These are phyloP conservation scores for Calonectria henricotiae DNA, from an alignment of 2,329 filamentous ascomycete species.

Conservation along the genomic window DNA sequence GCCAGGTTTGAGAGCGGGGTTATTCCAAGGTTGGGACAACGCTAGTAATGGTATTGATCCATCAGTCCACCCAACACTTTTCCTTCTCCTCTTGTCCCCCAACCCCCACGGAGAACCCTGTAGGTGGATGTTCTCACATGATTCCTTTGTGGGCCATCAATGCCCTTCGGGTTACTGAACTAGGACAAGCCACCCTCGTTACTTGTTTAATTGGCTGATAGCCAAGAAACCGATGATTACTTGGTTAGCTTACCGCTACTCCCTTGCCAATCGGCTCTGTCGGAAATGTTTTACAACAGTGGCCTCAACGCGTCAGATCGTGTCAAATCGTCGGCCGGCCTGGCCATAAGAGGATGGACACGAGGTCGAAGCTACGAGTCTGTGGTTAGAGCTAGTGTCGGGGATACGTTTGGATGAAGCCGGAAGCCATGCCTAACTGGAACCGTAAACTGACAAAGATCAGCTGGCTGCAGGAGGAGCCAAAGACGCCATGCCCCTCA, in stretches of 20 bases:
- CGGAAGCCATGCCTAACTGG: not conserved
- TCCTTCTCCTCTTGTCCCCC: not conserved
- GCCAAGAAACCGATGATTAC: no score
- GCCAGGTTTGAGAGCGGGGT: not conserved
- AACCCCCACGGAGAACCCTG: slow-evolving; percentile 22
- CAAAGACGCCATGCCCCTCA: slow-evolving; percentile 10
- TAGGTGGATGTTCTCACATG: slow-evolving; percentile 5
- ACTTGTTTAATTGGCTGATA: not conserved
- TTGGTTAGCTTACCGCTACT: slow-evolving; percentile 9
- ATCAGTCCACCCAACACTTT: slow-evolving; percentile 5
- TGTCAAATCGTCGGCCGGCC: slow-evolving; percentile 1
- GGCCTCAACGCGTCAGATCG: slow-evolving; percentile 10
- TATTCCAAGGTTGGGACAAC: not conserved
- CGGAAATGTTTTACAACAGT: not conserved
- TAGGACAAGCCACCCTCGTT: not conserved
- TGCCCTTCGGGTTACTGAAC: slow-evolving; percentile 18
- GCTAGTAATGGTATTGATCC: not conserved
- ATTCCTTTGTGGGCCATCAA: not conserved
- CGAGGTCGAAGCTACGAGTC: no score
- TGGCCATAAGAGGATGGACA: not conserved
- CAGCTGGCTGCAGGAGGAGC: not conserved
- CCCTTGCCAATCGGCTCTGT: not conserved
- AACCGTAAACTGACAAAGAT: not conserved
- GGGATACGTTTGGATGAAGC: slow-evolving; percentile 1
- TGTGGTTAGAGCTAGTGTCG: not conserved